Conservation (phyloP, 2,329 filamentous ascomycete genomes). For the Ophiocordyceps australis region DNA sequence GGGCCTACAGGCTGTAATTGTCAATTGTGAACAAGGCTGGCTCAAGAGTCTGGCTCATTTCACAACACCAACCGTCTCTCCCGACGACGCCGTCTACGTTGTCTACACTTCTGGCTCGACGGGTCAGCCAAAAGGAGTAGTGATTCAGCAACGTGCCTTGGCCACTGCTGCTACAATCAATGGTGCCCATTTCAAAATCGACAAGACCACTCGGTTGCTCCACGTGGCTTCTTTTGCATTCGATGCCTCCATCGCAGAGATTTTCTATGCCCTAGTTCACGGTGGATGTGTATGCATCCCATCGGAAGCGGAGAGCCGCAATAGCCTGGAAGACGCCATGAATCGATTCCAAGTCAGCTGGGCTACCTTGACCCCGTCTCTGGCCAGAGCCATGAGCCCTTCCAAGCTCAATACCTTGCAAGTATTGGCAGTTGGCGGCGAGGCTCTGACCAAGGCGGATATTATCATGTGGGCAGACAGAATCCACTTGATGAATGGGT, state of each 20-base stretch:
- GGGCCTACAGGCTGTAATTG: not conserved
- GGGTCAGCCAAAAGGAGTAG: slow-evolving; percentile 1
- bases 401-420: slow-evolving; percentile 3
- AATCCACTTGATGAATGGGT: slow-evolving; percentile 18
- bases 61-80: not conserved
- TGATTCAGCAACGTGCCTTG: slow-evolving; percentile 1
- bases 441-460: slow-evolving; percentile 10
- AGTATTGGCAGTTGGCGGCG: slow-evolving; percentile 7
- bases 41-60: not conserved
- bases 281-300: slow-evolving; percentile 6
- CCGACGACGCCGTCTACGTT: not conserved
- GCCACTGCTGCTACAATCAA: slow-evolving; percentile 1
- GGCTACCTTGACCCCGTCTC: slow-evolving; percentile 3
- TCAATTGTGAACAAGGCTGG: not conserved
- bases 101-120: slow-evolving; percentile 1
- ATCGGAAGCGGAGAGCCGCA: slow-evolving; percentile 3
- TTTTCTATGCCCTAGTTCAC: slow-evolving; percentile 3
- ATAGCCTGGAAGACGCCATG: slow-evolving; percentile 3
- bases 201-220: not conserved
- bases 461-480: slow-evolving; percentile 4
- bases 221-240: slow-evolving; percentile 6
- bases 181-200: not conserved
- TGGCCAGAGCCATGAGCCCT: slow-evolving; percentile 1
- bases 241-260: slow-evolving; percentile 4
- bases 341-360: slow-evolving; percentile 1